Base-by-base conservation (phyloP, 2,329 filamentous ascomycete genomes). In the Ophiobolus disseminans region DNA sequence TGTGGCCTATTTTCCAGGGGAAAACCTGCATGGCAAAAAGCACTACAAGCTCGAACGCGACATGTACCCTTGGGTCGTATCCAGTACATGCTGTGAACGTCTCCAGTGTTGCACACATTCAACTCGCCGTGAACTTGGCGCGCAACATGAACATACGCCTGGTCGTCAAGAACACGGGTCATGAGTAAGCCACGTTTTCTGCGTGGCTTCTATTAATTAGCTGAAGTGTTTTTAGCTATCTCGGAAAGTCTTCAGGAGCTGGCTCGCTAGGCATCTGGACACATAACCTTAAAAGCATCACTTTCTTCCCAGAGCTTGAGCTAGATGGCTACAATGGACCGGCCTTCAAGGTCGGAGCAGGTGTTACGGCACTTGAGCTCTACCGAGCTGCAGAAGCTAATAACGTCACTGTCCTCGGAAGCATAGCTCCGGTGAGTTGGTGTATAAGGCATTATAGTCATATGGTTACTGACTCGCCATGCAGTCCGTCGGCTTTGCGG, bases 221-320 rank as follows among this genome's bases (percentile, higher is more conserved):
- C n/a, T n/a, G n/a, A n/a, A n/a, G n/a, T n/a, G n/a, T n/a, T n/a
- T n/a, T n/a, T n/a, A 49, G 52, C 19, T 48, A 48, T 37, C 31
- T 58, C 8, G 67, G 64, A 3, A 60, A 60, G 36, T 66, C 63
- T 1, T 60, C 55, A 8, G 68, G 65, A 14, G 55, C 54, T 5
- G 64, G 62, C 5, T 44, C 62, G 0, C 53, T 70, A 5, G 53
- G 40, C n/a, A 32, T 70, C 9, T 71, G 68, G 68, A 69, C 61
- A 1, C 66, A 68, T 22, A 48, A 66, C 21, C 40, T 70, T 4
- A 70, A 68, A n/a, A 28, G 37, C 3, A 45, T 56, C 10, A 9
- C 48, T 20, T 47, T 60, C 22, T 32, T 57, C 8, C 3, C 42
- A n/a, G 30, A 63, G 14, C 64, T 58, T 31, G 21, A 39, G 2